These are phyloP conservation scores for Vigna nakashimae DNA, from an alignment of 306 rosid species.

Conservation along the genomic window DNA sequence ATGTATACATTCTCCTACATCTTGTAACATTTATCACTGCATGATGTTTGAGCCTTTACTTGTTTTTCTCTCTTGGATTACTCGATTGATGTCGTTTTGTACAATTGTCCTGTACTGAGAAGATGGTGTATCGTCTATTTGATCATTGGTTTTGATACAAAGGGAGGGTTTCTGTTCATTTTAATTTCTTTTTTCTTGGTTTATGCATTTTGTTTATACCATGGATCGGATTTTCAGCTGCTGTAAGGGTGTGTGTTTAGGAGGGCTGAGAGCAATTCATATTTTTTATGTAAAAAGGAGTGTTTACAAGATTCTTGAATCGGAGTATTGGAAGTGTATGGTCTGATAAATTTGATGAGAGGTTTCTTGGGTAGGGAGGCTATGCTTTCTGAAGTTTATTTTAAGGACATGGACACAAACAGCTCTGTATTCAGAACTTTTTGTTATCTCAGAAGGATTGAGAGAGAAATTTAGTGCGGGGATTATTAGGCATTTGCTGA, in stretches of 20 bases:
- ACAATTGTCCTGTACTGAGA: not conserved
- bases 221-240: constrained; percentile 24
- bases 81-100: constrained; percentile 31
- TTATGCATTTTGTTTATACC: not conserved
- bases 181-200: constrained; percentile 5
- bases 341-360: constrained; percentile 13
- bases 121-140: not conserved
- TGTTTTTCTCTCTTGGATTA: constrained; percentile 6
- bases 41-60: constrained; percentile 8
- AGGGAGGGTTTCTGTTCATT: not conserved
- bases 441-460: constrained; percentile 9
- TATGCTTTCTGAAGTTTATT: not conserved
- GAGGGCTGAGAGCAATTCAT: too few species aligned
- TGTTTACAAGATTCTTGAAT: not conserved
- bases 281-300: not conserved
- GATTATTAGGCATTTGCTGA: not conserved
- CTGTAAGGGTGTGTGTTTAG: not conserved
- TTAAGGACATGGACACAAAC: not conserved
- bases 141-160: not conserved
- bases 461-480: constrained; percentile 16
- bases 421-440: constrained; percentile 4
- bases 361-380: constrained; percentile 12
- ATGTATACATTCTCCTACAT: not conserved
- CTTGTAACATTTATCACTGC: constrained; percentile 20
- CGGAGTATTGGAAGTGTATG: not conserved